Percentiles rank a stretch among this genome's conserved stretches.
Conservation (phyloP, 495 filamentous ascomycete species). For the Penicillium roqueforti region DNA sequence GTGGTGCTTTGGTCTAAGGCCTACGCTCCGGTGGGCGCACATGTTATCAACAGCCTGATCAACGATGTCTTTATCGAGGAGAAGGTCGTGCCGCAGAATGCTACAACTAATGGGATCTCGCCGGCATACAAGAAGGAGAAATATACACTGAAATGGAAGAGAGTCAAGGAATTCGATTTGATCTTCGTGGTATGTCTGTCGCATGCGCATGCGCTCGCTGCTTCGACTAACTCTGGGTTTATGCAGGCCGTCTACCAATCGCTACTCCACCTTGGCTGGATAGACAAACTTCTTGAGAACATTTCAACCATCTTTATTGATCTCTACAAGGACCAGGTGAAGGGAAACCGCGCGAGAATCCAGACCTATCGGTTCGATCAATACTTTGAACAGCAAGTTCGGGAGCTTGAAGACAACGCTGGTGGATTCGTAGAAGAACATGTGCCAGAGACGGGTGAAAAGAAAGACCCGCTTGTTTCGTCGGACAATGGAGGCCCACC, state of each 20-base stretch:
- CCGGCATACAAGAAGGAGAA: constrained; percentile 84
- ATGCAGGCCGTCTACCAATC: constrained; percentile 92
- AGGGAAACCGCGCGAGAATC: constrained; percentile 69
- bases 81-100: constrained; percentile 57
- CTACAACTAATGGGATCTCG: constrained; percentile 18
- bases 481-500: constrained; percentile 50
- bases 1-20: constrained; percentile 94
- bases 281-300: constrained; percentile 93
- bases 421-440: constrained; percentile 33
- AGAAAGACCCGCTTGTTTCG: constrained; percentile 43
- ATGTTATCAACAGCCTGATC: constrained; percentile 90
- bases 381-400: constrained; percentile 91
- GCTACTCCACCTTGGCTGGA: constrained; percentile 90
- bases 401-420: constrained; percentile 67
- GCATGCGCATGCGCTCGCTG: constrained; percentile 7
- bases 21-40: constrained; percentile 72
- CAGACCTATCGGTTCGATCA: constrained; percentile 77
- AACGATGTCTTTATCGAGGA: constrained; percentile 97
- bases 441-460: constrained; percentile 27
- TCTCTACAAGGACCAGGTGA: constrained; percentile 82
- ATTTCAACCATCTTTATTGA: constrained; percentile 85
- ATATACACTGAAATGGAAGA: constrained; percentile 92
- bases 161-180: constrained; percentile 82
- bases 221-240: constrained; percentile 20
- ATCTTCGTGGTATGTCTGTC: constrained; percentile 82